Evolutionary conservation across 2,329 filamentous ascomycete species (phyloP).

Genomic region (Colletotrichum paranaense): DNA sequence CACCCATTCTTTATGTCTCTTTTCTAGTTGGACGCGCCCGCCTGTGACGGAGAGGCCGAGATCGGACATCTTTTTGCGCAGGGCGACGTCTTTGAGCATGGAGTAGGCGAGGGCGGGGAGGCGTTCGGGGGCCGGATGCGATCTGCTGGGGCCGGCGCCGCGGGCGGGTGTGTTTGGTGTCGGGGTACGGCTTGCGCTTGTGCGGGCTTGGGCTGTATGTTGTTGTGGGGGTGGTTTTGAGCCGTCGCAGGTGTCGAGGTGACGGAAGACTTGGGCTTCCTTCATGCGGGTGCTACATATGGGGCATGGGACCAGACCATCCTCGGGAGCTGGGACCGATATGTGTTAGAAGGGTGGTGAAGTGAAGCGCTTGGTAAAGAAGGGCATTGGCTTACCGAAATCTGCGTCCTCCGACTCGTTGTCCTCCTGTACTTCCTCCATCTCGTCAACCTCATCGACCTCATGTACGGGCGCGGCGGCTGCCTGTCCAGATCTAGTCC

Average conservation of each 20-base stretch:
- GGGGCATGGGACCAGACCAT: constrained; percentile 86
- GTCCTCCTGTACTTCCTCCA: constrained; percentile 32
- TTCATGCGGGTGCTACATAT: constrained; percentile 87
- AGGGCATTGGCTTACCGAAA: constrained; percentile 7
- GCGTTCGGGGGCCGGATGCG: constrained; percentile 61
- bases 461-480: constrained; percentile 47
- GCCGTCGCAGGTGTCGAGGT: constrained; percentile 76
- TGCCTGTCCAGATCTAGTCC: constrained; percentile 50
- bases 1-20: constrained; percentile 90
- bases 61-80: constrained; percentile 85
- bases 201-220: not conserved
- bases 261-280: constrained; percentile 78
- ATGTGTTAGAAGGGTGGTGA: constrained; percentile 27
- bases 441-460: not conserved
- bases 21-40: constrained; percentile 75
- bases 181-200: not conserved
- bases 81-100: constrained; percentile 80
- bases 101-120: constrained; percentile 88
- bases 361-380: not conserved
- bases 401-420: constrained; percentile 14
- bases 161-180: constrained; percentile 13
- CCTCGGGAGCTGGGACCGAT: constrained; percentile 56
- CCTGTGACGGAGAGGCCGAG: constrained; percentile 82
- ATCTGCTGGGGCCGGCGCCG: constrained; percentile 40
- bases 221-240: constrained; percentile 39